Evolutionary conservation across 352 stramenopile species (phyloP).

Genomic region (Phytopythium sindhum): DNA sequence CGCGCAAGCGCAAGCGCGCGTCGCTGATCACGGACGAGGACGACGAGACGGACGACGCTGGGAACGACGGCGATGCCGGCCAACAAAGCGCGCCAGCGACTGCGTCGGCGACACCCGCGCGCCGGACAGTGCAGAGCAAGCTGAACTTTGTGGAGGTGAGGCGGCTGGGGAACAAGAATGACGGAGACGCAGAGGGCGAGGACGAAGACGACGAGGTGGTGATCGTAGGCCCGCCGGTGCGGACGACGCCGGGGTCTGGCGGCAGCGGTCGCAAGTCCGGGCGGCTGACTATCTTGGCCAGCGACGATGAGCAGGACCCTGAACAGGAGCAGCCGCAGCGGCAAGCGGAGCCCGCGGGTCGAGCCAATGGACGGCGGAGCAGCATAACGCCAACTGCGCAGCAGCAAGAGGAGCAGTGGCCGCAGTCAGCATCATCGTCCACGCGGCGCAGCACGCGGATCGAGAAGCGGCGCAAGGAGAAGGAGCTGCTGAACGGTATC

Average conservation of each 20-base stretch:
- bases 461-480: constrained; percentile 47
- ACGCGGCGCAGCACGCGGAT: constrained; percentile 62
- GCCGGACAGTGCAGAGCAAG: not conserved
- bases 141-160: not conserved
- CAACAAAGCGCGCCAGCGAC: not conserved
- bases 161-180: constrained; percentile 22
- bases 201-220: constrained; percentile 55
- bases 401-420: constrained; percentile 12
- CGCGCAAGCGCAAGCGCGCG: constrained; percentile 54
- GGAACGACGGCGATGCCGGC: not conserved
- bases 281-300: constrained; percentile 40
- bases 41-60: constrained; percentile 29
- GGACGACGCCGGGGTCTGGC: constrained; percentile 17
- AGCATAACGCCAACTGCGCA: constrained; percentile 8
- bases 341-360: constrained; percentile 22
- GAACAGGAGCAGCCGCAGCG: constrained; percentile 14
- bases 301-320: constrained; percentile 37
- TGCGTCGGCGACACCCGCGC: not conserved
- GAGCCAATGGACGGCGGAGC: constrained; percentile 9
- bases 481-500: constrained; percentile 28
- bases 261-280: constrained; percentile 17
- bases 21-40: constrained; percentile 60
- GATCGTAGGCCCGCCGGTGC: constrained; percentile 38
- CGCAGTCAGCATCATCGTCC: constrained; percentile 41
- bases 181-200: constrained; percentile 12